Base-by-base conservation (phyloP, 108 stramenopile species). In the Craspedostauros australis region DNA sequence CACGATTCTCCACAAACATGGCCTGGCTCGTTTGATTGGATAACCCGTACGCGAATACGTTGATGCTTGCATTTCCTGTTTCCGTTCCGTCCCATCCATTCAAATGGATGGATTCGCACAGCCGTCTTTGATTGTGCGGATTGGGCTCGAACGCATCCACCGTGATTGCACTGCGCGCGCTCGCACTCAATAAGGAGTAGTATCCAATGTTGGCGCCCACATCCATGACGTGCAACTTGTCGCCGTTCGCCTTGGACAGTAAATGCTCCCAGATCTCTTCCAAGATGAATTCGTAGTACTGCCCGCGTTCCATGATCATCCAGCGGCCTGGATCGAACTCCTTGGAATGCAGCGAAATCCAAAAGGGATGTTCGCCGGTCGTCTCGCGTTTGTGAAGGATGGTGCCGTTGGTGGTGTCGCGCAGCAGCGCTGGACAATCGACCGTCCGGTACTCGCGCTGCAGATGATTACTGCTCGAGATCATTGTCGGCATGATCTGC, bases 81-180 rank as follows among this genome's bases (percentile, higher is more conserved):
- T 23, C 18, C 18, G 49, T 36, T 20, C 19, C 3, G 0, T 50
- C 27, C 73, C 73, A 75, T 44, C 58, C 63, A 37, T 75, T 75
- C 29, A 69, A 40, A 12, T 49, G 22, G 22, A 64, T 11, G 24
- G 43, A 45, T 45, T 57, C 23, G 20, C 55, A 57, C 14, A 57
- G 11, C 5, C 55, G 41, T 6, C 43, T 8, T 11, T 9, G 5
- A 45, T 57, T 57, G 22, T 12, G 11, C 7, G 8, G 20, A 9
- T 45, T 45, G 32, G 55, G 55, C 19, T 57, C 55, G 11, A 57
- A 43, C 24, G 43, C 20, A 23, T 45, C 41, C 8, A 57, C 55
- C 9, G 22, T 16, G 14, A 18, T 5, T 7, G 15, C 7, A 15
- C 40, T n/a, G 8, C 7, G 9, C 11, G 26, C 9, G 39, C 38